phyloP scores from a whole-genome alignment of 179 eudicot genomes.

The Spinacia oleracea region DNA sequence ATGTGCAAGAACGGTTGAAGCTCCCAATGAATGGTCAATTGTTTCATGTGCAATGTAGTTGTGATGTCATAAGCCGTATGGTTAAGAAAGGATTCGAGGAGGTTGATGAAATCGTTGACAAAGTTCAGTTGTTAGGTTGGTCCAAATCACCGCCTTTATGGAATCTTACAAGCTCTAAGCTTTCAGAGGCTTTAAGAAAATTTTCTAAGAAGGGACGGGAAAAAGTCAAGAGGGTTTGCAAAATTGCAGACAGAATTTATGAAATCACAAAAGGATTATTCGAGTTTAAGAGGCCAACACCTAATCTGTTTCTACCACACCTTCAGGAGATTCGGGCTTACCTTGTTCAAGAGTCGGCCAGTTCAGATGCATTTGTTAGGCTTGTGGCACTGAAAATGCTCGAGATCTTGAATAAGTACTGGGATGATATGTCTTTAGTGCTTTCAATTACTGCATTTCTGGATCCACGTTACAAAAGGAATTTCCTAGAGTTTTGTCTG shows the following conservation, averaged over 20 bases:
- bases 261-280: slow-evolving; percentile 28
- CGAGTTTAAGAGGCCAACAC: slow-evolving; percentile 26
- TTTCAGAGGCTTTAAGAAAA: slow-evolving; percentile 16
- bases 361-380: slow-evolving; percentile 32
- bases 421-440: slow-evolving; percentile 32
- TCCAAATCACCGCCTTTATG: slow-evolving; percentile 27
- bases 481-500: slow-evolving; percentile 26
- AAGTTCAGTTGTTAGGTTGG: slow-evolving; percentile 20
- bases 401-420: slow-evolving; percentile 29
- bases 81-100: slow-evolving; percentile 22
- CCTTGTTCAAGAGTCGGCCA: slow-evolving; percentile 25
- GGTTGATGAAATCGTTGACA: slow-evolving; percentile 16
- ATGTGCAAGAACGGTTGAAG: neutral
- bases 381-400: slow-evolving; percentile 31
- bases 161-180: slow-evolving; percentile 22
- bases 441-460: slow-evolving; percentile 36
- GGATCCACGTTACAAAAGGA: slow-evolving; percentile 44
- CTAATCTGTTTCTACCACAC: slow-evolving; percentile 37
- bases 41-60: slow-evolving; percentile 25
- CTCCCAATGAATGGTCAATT: slow-evolving; percentile 24
- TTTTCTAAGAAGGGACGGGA: slow-evolving; percentile 32
- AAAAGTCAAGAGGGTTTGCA: slow-evolving; percentile 31
- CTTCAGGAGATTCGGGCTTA: slow-evolving; percentile 30
- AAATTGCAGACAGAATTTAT: slow-evolving; percentile 27
- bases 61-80: slow-evolving; percentile 23